Base-by-base conservation (phyloP, 2,329 filamentous ascomycete genomes). In the Helotiales sp. region DNA sequence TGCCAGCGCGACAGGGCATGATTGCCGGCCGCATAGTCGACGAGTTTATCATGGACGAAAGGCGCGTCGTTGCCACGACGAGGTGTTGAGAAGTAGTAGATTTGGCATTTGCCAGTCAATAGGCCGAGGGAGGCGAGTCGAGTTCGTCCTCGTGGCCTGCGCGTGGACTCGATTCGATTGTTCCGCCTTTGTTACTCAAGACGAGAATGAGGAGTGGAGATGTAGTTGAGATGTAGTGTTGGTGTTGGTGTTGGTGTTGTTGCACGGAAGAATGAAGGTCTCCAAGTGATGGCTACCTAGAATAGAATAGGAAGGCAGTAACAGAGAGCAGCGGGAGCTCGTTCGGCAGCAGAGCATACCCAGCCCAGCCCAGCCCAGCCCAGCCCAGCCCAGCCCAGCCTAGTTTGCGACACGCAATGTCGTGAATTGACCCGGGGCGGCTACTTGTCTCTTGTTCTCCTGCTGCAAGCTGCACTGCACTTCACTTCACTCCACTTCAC, bases 41-140 rank as follows among this genome's bases (percentile, higher is more conserved):
- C n/a, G 68, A 70, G 52, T 45, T 70, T 74, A 74, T 75, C 73
- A 75, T 74, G 71, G 52, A 69, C 52, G 70, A 45, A 47, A 52
- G 37, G 52, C 57, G 65, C 40, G 52, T 58, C 32, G 24, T 34
- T 59, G 28, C 61, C 37, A 57, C 37, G 52, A 64, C 47, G 40
- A 32, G 26, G 15, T 11, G 32, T 45, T 15, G 55, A 55, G 11
- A 22, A 11, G 28, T 34, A 13, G n/a, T 32, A n/a, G 24, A 37
- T 40, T 59, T 47, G n/a, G 62, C 62, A 64, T 64, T 59, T 64
- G 62, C 52, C 30, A 49, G 58, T n/a, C 22, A 59, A 22, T 20
- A 20, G 17, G 20, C 34, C 45, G 37, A 30, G 22, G 10, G 20
- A 28, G 47, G 20, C 47, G 11, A 28, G 32, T 58, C n/a, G 17